These are phyloP conservation scores for Paecilomyces sp. DNA, from an alignment of 2,329 filamentous ascomycete species.

Conservation along the genomic window DNA sequence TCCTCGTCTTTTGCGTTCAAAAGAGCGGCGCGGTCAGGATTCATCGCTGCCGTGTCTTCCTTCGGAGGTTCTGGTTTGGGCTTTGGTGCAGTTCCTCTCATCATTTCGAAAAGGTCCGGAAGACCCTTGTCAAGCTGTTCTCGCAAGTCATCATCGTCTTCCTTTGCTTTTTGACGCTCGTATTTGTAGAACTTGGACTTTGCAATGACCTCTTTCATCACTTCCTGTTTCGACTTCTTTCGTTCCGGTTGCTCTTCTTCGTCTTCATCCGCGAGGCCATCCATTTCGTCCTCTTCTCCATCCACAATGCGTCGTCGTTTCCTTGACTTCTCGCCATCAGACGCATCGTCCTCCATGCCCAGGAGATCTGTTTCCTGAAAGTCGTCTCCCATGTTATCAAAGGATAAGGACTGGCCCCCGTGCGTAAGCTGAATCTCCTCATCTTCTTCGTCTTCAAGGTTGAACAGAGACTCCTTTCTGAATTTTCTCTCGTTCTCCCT, in stretches of 20 bases:
- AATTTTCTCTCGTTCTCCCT: slow-evolving; percentile 73
- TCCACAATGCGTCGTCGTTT: slow-evolving; percentile 44
- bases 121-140: slow-evolving; percentile 80
- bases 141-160: slow-evolving; percentile 84
- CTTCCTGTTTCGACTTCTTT: slow-evolving; percentile 92
- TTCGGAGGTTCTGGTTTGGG: slow-evolving; percentile 44
- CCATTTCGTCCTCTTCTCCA: slow-evolving; percentile 34
- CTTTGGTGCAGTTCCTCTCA: slow-evolving; percentile 52
- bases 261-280: slow-evolving; percentile 35
- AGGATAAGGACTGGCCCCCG: slow-evolving; percentile 64
- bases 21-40: slow-evolving; percentile 57
- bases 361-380: slow-evolving; percentile 71
- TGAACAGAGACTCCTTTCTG: slow-evolving; percentile 75
- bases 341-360: slow-evolving; percentile 50
- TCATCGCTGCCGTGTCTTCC: slow-evolving; percentile 45
- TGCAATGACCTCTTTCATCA: slow-evolving; percentile 96
- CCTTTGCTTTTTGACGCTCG: slow-evolving; percentile 84
- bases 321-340: slow-evolving; percentile 45
- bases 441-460: slow-evolving; percentile 76
- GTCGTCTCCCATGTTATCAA: slow-evolving; percentile 61
- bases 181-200: slow-evolving; percentile 96
- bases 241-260: slow-evolving; percentile 60
- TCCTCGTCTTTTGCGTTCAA: slow-evolving; percentile 55
- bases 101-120: slow-evolving; percentile 63
- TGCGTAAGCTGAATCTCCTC: slow-evolving; percentile 71